phyloP scores from a whole-genome alignment of 305 asterid species.

The Fraxinus nigra region DNA sequence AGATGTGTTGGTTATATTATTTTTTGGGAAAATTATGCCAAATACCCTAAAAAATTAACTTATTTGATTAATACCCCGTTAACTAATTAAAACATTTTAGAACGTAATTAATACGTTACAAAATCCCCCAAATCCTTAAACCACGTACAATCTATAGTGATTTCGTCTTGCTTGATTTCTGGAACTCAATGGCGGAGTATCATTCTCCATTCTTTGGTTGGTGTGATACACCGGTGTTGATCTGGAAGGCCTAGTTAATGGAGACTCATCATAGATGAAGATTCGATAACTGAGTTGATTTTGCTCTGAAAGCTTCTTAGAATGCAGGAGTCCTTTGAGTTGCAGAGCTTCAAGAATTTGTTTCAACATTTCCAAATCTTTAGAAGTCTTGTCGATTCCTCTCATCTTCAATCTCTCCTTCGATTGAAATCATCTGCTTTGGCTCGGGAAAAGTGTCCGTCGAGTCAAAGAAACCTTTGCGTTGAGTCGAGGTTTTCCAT shows the following conservation, averaged over 20 bases:
- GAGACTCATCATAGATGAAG: slow-evolving; percentile 66
- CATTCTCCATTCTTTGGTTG: slow-evolving; percentile 35
- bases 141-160: not conserved
- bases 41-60: no score
- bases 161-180: slow-evolving; percentile 38
- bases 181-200: slow-evolving; percentile 31
- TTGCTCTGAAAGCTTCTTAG: slow-evolving; percentile 43
- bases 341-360: slow-evolving; percentile 93
- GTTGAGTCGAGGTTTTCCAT: slow-evolving; percentile 53
- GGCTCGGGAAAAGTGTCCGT: slow-evolving; percentile 80
- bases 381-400: slow-evolving; percentile 71
- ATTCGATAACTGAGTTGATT: slow-evolving; percentile 40
- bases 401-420: slow-evolving; percentile 56
- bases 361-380: slow-evolving; percentile 78
- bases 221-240: slow-evolving; percentile 21
- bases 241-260: slow-evolving; percentile 52
- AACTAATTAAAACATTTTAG: no score
- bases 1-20: no score
- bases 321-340: slow-evolving; percentile 86
- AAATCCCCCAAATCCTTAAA: no score
- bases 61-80: no score
- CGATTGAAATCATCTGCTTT: slow-evolving; percentile 43
- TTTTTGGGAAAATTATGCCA: no score
- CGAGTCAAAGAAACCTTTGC: slow-evolving; percentile 60
- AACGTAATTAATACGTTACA: no score